Conservation (phyloP, 768 basidiomycete species). For the Holtermannia corniformis region DNA sequence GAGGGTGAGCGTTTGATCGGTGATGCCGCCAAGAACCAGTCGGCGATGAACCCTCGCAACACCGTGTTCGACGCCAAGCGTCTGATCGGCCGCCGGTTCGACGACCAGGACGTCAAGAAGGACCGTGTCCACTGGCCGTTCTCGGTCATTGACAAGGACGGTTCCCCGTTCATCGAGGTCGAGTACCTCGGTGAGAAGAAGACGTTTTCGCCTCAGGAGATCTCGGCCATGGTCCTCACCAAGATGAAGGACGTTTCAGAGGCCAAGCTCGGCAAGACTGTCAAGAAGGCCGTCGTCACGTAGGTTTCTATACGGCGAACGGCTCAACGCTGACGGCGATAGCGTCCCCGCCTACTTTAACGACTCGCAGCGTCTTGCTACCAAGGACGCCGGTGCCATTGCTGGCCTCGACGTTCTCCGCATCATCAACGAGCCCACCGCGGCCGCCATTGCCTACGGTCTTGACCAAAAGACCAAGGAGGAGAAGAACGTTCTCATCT, state of each 20-base stretch:
- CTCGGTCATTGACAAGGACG: conserved; percentile 89
- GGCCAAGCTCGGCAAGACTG: conserved; percentile 95
- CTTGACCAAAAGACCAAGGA: conserved; percentile 81
- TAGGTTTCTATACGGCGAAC: conserved; percentile 45
- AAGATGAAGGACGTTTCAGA: conserved; percentile 99
- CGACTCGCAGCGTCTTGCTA: conserved; percentile 97
- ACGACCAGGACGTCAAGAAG: conserved; percentile 51
- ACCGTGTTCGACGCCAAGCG: conserved; percentile 99
- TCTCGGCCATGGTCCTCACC: conserved; percentile 98
- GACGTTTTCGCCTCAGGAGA: conserved; percentile 95
- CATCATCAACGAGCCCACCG: conserved; percentile 99
- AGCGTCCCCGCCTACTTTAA: conserved; percentile 98
- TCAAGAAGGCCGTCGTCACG: conserved; percentile 99
- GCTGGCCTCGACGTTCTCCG: conserved; percentile 98
- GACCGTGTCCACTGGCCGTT: conserved; percentile 88
- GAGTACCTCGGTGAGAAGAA: conserved; percentile 91
- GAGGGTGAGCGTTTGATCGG: conserved; percentile 93
- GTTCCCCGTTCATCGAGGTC: conserved; percentile 89
- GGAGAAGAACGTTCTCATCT: conserved; percentile 98
- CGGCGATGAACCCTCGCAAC: conserved; percentile 98
- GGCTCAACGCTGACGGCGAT: conserved; percentile 2
- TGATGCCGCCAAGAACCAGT: conserved; percentile 77
- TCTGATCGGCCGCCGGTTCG: conserved; percentile 92
- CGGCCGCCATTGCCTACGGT: conserved; percentile 97
- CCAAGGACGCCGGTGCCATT: conserved; percentile 97